A percentile compares a stretch with the other conserved stretches of the same genome.
Evolutionary conservation across 176 grass and related monocot genomes (phyloP).

Genomic region (Phyllostachys edulis): DNA sequence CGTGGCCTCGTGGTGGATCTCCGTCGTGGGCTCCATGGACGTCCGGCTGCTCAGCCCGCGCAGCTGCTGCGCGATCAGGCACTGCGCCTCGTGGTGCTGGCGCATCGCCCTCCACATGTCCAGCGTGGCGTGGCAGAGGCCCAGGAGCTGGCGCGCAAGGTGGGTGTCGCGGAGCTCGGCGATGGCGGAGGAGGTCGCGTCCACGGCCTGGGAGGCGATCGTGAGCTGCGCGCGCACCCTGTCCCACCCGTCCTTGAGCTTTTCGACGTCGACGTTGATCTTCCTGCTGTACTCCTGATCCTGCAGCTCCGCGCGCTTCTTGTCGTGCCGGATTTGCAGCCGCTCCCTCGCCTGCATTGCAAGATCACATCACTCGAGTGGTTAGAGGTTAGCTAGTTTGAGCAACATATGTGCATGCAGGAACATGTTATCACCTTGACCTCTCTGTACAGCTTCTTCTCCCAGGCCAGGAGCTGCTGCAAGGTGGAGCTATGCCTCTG

Average conservation of each 20-base stretch:
- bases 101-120: slow-evolving; percentile 64
- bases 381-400: neutral
- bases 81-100: slow-evolving; percentile 60
- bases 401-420: neutral
- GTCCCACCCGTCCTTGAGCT: slow-evolving; percentile 60
- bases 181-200: slow-evolving; percentile 48
- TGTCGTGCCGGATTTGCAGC: slow-evolving; percentile 66
- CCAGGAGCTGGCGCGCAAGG: slow-evolving; percentile 63
- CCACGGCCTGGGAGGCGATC: slow-evolving; percentile 40
- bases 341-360: slow-evolving; percentile 52
- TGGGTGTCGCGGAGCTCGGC: slow-evolving; percentile 58
- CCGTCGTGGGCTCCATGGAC: slow-evolving; percentile 55
- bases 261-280: slow-evolving; percentile 48
- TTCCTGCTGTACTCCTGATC: slow-evolving; percentile 61
- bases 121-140: slow-evolving; percentile 49
- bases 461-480: slow-evolving; percentile 76
- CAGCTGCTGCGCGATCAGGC: slow-evolving; percentile 62
- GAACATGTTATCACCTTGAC: slow-evolving; percentile 57
- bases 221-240: slow-evolving; percentile 48
- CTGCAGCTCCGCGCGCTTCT: slow-evolving; percentile 45
- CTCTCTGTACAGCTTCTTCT: slow-evolving; percentile 87
- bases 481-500: slow-evolving; percentile 59
- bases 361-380: neutral
- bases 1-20: slow-evolving; percentile 61
- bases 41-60: slow-evolving; percentile 54